Conservation (phyloP, 1,284 basidiomycete species). For the Fistulina hepatica region DNA sequence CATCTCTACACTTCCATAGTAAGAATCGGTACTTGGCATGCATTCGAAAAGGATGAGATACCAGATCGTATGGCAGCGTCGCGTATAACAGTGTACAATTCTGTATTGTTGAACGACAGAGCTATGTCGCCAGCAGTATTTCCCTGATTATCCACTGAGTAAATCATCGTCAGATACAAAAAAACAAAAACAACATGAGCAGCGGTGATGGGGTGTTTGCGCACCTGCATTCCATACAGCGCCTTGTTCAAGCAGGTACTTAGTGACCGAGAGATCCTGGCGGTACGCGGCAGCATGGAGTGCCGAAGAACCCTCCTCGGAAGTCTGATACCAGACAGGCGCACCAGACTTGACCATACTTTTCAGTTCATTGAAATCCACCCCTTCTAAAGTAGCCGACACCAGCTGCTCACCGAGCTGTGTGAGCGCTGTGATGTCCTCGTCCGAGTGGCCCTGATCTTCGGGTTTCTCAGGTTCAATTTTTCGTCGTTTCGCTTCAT, state of each 20-base stretch:
- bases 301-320: conserved; percentile 69
- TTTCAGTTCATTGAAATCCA: conserved; percentile 39
- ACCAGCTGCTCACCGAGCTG: conserved; percentile 49
- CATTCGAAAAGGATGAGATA: conserved; percentile 23
- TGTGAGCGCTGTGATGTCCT: conserved; percentile 35
- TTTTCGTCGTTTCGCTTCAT: too few species aligned
- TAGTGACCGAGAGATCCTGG: conserved; percentile 52
- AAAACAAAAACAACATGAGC: conserved; percentile 3
- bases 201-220: conserved; percentile 15
- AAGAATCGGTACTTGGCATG: conserved; percentile 8
- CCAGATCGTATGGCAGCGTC: conserved; percentile 84
- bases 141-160: conserved; percentile 61
- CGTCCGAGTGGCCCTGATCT: conserved; percentile 18
- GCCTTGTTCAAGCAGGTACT: conserved; percentile 66
- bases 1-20: conserved; percentile 37
- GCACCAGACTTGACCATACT: conserved; percentile 58
- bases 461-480: too few species aligned
- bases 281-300: conserved; percentile 85
- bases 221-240: conserved; percentile 87
- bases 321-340: conserved; percentile 88
- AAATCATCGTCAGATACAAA: neutral
- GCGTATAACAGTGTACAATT: conserved; percentile 66
- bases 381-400: conserved; percentile 41
- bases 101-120: conserved; percentile 69
- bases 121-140: conserved; percentile 85